Conservation (phyloP, 2,329 filamentous ascomycete genomes). For the Fusarium metavorans region DNA sequence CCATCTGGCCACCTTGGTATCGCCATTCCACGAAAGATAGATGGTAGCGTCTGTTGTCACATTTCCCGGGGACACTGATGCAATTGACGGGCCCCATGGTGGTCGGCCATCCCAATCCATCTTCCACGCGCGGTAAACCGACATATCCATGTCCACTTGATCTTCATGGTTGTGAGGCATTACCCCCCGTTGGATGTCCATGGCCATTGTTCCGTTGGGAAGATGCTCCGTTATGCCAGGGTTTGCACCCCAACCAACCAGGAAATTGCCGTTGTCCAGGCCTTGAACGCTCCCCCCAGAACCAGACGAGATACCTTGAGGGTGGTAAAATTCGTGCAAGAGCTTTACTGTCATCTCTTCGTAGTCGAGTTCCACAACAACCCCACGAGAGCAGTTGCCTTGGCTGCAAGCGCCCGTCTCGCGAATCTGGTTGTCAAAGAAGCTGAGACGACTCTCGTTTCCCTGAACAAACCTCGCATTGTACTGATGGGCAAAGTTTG, state of each 20-base stretch:
- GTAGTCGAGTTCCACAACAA: constrained; percentile 58
- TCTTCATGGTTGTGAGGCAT: constrained; percentile 51
- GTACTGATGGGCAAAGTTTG: constrained; percentile 59
- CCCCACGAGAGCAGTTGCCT: constrained; percentile 38
- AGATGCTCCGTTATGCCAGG: constrained; percentile 61
- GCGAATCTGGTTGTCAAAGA: constrained; percentile 63
- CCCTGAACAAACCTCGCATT: constrained; percentile 60
- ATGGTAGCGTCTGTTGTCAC: constrained; percentile 24
- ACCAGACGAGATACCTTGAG: constrained; percentile 61
- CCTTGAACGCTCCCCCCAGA: constrained; percentile 64
- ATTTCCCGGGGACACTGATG: constrained; percentile 19
- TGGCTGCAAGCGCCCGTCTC: constrained; percentile 25
- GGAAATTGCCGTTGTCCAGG: constrained; percentile 63
- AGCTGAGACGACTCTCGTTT: constrained; percentile 60
- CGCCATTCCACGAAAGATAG: constrained; percentile 46
- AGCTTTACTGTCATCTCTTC: constrained; percentile 59
- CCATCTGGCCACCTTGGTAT: constrained; percentile 40
- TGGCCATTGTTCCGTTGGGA: constrained; percentile 41
- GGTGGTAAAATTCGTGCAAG: constrained; percentile 62
- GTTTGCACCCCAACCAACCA: constrained; percentile 69
- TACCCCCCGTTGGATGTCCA: constrained; percentile 58
- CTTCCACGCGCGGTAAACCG: constrained; percentile 44
- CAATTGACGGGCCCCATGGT: constrained; percentile 42
- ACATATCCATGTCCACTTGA: constrained; percentile 23
- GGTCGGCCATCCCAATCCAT: constrained; percentile 43